Percentiles rank a stretch among this genome's conserved stretches.
phyloP scores from a whole-genome alignment of 1,139 yeast species.

The Pichia sp. region DNA sequence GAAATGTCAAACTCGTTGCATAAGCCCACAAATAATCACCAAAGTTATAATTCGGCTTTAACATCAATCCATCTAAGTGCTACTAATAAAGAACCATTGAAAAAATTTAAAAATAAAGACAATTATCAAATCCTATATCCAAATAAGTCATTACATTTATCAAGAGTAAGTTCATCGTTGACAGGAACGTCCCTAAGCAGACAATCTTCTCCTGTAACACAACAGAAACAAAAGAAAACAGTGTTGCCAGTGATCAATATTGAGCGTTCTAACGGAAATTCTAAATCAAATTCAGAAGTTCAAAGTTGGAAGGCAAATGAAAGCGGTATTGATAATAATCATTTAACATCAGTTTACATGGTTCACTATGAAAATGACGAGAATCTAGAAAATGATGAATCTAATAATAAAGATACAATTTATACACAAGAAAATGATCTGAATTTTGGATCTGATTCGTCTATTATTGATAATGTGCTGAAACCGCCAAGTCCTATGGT shows the following conservation, averaged over 20 bases:
- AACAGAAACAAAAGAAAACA: neutral
- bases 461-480: neutral
- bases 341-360: neutral
- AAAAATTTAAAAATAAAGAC: neutral
- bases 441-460: neutral
- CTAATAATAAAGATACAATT: neutral
- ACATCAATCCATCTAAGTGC: neutral
- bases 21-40: neutral
- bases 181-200: neutral
- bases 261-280: neutral
- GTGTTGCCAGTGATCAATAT: slow-evolving; percentile 1
- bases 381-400: neutral
- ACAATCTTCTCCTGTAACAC: neutral
- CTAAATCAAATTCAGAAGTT: neutral
- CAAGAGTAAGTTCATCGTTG: neutral
- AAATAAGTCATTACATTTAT: neutral
- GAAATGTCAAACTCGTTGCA: neutral
- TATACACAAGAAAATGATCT: neutral
- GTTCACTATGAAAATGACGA: neutral
- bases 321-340: neutral
- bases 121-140: slow-evolving; percentile 9
- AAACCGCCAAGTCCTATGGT: neutral
- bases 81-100: neutral
- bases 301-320: neutral
- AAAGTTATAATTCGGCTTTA: neutral